These are phyloP conservation scores for Zostera marina DNA, from an alignment of 116 monocot species.

Conservation along the genomic window DNA sequence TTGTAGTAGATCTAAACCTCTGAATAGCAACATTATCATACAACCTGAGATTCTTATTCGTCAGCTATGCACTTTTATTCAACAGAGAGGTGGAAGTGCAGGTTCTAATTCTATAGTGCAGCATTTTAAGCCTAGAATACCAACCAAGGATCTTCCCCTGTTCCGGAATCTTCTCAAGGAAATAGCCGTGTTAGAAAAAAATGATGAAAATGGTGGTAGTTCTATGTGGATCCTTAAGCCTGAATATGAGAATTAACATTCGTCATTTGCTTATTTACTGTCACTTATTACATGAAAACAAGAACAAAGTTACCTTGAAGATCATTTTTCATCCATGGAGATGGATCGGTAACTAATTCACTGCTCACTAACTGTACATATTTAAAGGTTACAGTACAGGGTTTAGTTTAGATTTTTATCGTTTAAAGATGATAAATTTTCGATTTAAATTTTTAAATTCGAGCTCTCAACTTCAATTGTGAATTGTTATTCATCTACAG, in stretches of 20 bases:
- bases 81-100: constrained; percentile 46
- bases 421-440: too few relatives aligned
- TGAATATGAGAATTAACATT: constrained; percentile 28
- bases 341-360: too few relatives aligned
- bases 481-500: too few relatives aligned
- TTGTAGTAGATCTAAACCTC: constrained; percentile 14
- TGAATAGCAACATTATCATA: constrained; percentile 10
- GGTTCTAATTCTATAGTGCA: constrained; percentile 53
- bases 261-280: too few relatives aligned
- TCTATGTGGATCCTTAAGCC: constrained; percentile 67
- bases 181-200: constrained; percentile 53
- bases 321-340: too few relatives aligned
- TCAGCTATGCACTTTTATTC: constrained; percentile 75
- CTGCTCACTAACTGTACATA: too few relatives aligned
- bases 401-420: too few relatives aligned
- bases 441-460: too few relatives aligned
- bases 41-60: constrained; percentile 78
- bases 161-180: constrained; percentile 82
- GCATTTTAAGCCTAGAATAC: constrained; percentile 58
- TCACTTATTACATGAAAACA: too few relatives aligned
- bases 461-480: too few relatives aligned
- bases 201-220: constrained; percentile 11
- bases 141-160: constrained; percentile 40
- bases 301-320: too few relatives aligned
- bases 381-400: too few relatives aligned